Conservation (phyloP, 805 yeast genomes). For the Wickerhamomyces xylosicus region DNA sequence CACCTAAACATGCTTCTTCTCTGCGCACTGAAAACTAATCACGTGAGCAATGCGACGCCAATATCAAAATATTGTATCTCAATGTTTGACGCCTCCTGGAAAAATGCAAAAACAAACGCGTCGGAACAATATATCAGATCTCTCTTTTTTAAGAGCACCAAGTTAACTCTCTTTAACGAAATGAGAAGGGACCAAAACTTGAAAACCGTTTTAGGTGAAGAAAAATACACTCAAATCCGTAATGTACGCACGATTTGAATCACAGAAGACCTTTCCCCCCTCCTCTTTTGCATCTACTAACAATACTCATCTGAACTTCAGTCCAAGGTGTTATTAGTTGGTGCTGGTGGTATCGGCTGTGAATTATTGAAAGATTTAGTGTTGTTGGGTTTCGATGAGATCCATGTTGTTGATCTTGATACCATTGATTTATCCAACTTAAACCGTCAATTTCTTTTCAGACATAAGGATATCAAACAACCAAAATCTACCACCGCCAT, state of each 20-base stretch:
- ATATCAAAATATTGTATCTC: too few species aligned
- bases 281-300: not conserved
- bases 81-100: too few species aligned
- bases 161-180: too few species aligned
- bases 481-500: conserved; percentile 82
- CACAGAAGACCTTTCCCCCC: not conserved
- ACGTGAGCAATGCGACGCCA: too few species aligned
- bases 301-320: conserved; percentile 1
- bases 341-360: conserved; percentile 97
- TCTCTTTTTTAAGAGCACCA: too few species aligned
- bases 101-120: too few species aligned
- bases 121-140: too few species aligned
- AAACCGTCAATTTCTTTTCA: conserved; percentile 86
- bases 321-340: conserved; percentile 68
- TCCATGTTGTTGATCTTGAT: conserved; percentile 89
- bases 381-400: conserved; percentile 73
- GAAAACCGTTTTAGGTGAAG: conserved; percentile 11
- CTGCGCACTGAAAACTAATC: too few species aligned
- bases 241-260: conserved; percentile 5
- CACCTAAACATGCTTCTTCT: too few species aligned
- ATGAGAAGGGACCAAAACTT: conserved; percentile 2
- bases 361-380: conserved; percentile 77
- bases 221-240: conserved; percentile 6
- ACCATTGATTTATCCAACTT: conserved; percentile 88
- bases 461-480: conserved; percentile 82